Evolutionary conservation across 139 green algal genomes (phyloP).

Genomic region (Trebouxia sp.): DNA sequence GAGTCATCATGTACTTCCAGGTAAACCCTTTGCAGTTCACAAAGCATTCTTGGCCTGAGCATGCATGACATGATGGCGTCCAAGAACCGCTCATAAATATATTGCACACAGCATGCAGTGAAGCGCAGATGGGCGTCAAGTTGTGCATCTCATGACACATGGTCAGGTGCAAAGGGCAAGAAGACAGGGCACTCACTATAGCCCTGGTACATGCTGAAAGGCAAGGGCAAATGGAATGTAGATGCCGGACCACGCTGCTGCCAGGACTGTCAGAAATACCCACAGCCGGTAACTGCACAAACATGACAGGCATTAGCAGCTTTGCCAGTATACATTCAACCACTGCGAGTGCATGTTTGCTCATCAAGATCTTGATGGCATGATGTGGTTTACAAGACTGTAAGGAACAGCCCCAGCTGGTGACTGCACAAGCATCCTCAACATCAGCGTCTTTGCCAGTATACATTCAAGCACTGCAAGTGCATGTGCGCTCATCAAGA

Average conservation of each 20-base stretch:
- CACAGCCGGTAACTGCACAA: conserved; percentile 13
- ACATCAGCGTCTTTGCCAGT: not conserved
- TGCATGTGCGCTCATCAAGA: not conserved
- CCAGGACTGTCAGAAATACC: conserved; percentile 16
- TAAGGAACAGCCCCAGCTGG: conserved; percentile 2
- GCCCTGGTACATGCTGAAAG: conserved; percentile 26
- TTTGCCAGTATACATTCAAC: not conserved
- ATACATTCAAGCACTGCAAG: not conserved
- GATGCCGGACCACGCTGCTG: conserved; percentile 24
- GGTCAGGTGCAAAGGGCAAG: not conserved
- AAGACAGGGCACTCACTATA: conserved; percentile 17
- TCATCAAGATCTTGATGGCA: not conserved
- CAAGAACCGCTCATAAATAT: too few species aligned
- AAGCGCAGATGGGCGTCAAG: too few species aligned
- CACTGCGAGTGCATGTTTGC: not conserved
- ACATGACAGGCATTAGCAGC: not conserved
- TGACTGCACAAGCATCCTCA: not conserved
- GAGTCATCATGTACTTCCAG: conserved; percentile 38
- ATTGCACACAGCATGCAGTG: too few species aligned
- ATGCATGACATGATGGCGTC: too few species aligned
- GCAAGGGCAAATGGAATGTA: conserved; percentile 31
- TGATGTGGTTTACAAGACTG: not conserved
- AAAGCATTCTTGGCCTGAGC: not conserved
- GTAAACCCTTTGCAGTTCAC: not conserved
- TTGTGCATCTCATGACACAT: too few species aligned